Percentiles rank a stretch among this genome's conserved stretches.
phyloP scores from a whole-genome alignment of 345 rosid species.

The Salix dunnii region DNA sequence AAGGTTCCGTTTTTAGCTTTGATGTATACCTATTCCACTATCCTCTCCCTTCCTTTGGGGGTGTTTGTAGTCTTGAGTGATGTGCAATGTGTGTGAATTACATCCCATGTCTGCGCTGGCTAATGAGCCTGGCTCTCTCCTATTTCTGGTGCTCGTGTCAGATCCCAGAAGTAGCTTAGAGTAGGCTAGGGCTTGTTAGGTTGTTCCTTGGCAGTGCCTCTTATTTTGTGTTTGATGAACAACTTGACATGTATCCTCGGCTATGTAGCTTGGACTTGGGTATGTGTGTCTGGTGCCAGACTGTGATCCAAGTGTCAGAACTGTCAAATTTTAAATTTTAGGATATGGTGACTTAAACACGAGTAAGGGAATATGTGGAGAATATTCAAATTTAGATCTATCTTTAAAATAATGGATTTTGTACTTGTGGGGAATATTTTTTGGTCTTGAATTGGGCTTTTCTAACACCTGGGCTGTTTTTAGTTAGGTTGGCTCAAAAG shows the following conservation, averaged over 20 bases:
- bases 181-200: not conserved
- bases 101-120: not conserved
- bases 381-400: not conserved
- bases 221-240: not conserved
- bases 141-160: not conserved
- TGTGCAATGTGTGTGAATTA: not conserved
- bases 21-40: not conserved
- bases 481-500: not conserved
- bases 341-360: not conserved
- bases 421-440: not conserved
- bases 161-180: not conserved
- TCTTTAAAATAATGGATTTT: not conserved
- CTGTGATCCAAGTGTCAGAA: not conserved
- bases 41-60: not conserved
- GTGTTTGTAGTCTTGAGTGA: not conserved
- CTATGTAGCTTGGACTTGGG: not conserved
- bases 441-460: not conserved
- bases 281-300: not conserved
- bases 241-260: not conserved
- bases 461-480: not conserved
- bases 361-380: not conserved
- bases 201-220: not conserved
- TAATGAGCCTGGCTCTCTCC: not conserved
- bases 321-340: not conserved
- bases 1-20: conserved; percentile 45